These are phyloP conservation scores for Amphicarpaea edgeworthii DNA, from an alignment of 306 rosid genomes.

Conservation along the genomic window DNA sequence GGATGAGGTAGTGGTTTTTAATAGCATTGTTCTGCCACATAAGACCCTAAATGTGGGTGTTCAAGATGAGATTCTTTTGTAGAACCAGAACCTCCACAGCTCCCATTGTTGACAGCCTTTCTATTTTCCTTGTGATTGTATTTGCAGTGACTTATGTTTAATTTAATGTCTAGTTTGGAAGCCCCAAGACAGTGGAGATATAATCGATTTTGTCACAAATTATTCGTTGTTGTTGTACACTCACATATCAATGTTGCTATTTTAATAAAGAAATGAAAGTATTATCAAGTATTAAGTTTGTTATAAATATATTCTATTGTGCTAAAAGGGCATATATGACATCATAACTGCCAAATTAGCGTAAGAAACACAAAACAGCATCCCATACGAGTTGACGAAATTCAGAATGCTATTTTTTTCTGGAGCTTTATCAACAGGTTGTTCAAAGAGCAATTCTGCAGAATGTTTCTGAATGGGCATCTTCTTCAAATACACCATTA, in stretches of 20 bases:
- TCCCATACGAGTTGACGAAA: no score
- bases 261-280: slow-evolving; percentile 37
- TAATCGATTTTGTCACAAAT: slow-evolving; percentile 15
- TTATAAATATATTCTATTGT: no score
- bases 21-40: slow-evolving; percentile 91
- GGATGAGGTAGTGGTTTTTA: slow-evolving; percentile 91
- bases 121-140: slow-evolving; percentile 26
- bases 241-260: not conserved
- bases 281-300: not conserved
- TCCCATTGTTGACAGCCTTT: slow-evolving; percentile 6
- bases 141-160: slow-evolving; percentile 10
- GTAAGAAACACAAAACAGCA: not conserved
- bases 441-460: no score
- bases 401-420: no score
- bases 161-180: slow-evolving; percentile 37
- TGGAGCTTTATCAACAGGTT: no score
- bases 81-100: slow-evolving; percentile 42
- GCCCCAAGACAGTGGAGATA: slow-evolving; percentile 10
- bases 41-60: slow-evolving; percentile 90
- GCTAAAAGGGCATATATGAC: not conserved
- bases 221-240: slow-evolving; percentile 3
- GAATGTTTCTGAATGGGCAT: no score
- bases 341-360: not conserved
- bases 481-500: no score
- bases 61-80: slow-evolving; percentile 93